These are phyloP conservation scores for Pezicula neosporulosa DNA, from an alignment of 2,329 filamentous ascomycete genomes.

Conservation along the genomic window DNA sequence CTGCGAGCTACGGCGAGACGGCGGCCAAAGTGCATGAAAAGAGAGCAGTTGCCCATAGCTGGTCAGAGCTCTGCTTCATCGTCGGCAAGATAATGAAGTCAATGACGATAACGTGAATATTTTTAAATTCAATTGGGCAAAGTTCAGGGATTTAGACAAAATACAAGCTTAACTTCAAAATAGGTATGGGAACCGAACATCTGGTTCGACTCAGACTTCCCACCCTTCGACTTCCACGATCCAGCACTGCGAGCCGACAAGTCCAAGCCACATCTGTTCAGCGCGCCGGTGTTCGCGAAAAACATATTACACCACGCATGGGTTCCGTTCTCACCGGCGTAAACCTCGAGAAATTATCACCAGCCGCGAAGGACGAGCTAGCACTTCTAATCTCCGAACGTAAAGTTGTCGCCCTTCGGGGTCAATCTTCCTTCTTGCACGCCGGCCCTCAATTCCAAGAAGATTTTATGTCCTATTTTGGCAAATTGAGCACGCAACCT, in stretches of 20 bases:
- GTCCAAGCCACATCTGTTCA: conserved; percentile 56
- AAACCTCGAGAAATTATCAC: conserved; percentile 33
- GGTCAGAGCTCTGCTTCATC: no score
- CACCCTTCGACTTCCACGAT: conserved; percentile 39
- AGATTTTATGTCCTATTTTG: conserved; percentile 57
- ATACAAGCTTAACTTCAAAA: neutral
- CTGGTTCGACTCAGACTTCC: conserved; percentile 39
- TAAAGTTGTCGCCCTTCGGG: conserved; percentile 46
- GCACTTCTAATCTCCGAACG: conserved; percentile 38
- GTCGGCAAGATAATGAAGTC: no score
- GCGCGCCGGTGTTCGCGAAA: conserved; percentile 57
- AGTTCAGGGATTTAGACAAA: no score
- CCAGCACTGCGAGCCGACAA: conserved; percentile 55
- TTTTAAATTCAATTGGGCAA: no score
- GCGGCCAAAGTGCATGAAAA: no score
- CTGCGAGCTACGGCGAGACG: no score
- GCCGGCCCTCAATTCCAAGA: conserved; percentile 60
- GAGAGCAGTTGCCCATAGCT: no score
- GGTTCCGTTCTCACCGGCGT: conserved; percentile 37
- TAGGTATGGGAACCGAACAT: conserved; percentile 35
- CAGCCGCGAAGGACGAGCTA: conserved; percentile 36
- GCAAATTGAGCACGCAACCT: conserved; percentile 65
- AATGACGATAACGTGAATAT: no score
- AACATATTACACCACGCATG: conserved; percentile 45
- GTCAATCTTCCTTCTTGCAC: conserved; percentile 43